Conservation (phyloP, 2,329 filamentous ascomycete genomes). For the Fusarium tjaetaba region DNA sequence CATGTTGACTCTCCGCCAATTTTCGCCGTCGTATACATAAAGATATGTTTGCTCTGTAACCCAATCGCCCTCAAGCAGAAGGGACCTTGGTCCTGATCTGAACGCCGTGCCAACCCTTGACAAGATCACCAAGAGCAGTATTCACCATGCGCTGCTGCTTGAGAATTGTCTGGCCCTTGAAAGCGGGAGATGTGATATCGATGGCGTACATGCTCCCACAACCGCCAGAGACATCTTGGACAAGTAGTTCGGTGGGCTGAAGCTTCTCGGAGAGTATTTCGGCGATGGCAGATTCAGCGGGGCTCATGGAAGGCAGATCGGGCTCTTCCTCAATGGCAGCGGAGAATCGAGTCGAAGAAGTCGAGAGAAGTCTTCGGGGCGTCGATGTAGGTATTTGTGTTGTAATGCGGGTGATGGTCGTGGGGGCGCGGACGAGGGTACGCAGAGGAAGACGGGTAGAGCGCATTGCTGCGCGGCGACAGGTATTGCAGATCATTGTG, state of each 20-base stretch:
- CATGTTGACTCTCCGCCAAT: not conserved
- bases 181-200: slow-evolving; percentile 76
- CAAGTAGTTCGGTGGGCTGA: slow-evolving; percentile 63
- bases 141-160: slow-evolving; percentile 89
- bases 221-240: slow-evolving; percentile 84
- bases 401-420: slow-evolving; percentile 7
- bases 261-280: slow-evolving; percentile 62
- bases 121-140: slow-evolving; percentile 74
- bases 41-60: not conserved
- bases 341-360: slow-evolving; percentile 9
- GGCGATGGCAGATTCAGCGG: slow-evolving; percentile 69
- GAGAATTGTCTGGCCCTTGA: slow-evolving; percentile 76
- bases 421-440: slow-evolving; percentile 16
- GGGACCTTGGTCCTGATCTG: slow-evolving; percentile 76
- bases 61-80: slow-evolving; percentile 7
- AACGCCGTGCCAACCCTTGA: slow-evolving; percentile 85
- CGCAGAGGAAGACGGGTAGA: slow-evolving; percentile 21
- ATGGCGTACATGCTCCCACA: slow-evolving; percentile 91
- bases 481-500: slow-evolving; percentile 41
- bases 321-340: slow-evolving; percentile 21
- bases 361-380: slow-evolving; percentile 19
- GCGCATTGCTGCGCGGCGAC: slow-evolving; percentile 41
- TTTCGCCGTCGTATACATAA: not conserved
- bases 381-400: slow-evolving; percentile 3
- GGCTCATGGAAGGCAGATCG: slow-evolving; percentile 49